Percentiles rank a stretch among this genome's conserved stretches.
phyloP scores from a whole-genome alignment of 2,329 filamentous ascomycete species.

The Diaporthe sp. region DNA sequence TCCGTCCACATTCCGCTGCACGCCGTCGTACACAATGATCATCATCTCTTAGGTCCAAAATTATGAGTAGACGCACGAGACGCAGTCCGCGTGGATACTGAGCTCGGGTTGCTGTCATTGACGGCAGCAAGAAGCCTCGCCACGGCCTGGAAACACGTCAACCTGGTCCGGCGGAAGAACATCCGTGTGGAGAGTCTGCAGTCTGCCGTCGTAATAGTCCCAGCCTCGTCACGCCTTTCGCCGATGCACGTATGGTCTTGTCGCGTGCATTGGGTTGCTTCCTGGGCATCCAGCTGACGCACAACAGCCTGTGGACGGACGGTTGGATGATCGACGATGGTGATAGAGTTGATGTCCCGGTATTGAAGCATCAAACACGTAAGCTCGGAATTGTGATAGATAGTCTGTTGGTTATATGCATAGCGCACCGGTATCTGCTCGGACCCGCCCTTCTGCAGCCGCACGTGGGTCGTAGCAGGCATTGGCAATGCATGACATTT shows the following conservation, averaged over 20 bases:
- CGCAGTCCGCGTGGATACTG: not conserved
- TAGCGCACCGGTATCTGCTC: not conserved
- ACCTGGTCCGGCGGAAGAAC: not conserved
- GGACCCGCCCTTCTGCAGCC: not conserved
- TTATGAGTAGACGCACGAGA: not conserved
- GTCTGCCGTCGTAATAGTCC: not conserved
- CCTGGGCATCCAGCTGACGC: not conserved
- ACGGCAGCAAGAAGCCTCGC: not conserved
- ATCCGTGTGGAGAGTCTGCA: not conserved
- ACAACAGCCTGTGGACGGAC: not conserved
- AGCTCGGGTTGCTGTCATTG: not conserved
- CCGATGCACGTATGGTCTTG: not conserved
- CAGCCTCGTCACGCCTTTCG: not conserved
- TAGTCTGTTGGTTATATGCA: not conserved
- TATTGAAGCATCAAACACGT: conserved; percentile 5
- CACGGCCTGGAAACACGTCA: not conserved
- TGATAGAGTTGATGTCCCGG: not conserved
- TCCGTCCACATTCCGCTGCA: not conserved
- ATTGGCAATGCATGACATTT: not conserved
- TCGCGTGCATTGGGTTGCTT: not conserved
- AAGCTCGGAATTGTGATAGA: conserved; percentile 6
- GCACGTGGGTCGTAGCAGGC: not conserved
- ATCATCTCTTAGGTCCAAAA: not conserved
- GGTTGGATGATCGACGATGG: not conserved
- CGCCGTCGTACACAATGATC: not conserved